These are phyloP conservation scores for Tricholomella constricta DNA, from an alignment of 768 basidiomycete genomes.

Conservation along the genomic window DNA sequence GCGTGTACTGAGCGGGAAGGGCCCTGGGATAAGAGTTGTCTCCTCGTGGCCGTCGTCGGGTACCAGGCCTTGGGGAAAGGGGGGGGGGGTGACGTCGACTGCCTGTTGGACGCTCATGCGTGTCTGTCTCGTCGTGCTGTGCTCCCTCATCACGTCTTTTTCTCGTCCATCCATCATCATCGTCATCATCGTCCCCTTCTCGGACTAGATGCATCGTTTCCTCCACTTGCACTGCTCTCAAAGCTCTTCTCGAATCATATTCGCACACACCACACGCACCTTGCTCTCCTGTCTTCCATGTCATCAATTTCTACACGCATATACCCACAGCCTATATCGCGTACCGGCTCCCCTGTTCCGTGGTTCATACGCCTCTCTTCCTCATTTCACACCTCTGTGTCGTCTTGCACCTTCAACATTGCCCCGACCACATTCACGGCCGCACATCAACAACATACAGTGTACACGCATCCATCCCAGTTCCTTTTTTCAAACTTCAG, in stretches of 20 bases:
- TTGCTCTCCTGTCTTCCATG: no score
- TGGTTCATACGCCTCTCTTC: background rate
- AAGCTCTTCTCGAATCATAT: background rate
- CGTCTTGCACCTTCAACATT: background rate
- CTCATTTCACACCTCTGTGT: no score
- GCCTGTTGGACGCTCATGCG: no score
- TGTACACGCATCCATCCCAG: no score
- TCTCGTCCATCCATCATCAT: slow-evolving; percentile 1
- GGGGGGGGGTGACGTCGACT: no score
- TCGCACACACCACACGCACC: background rate
- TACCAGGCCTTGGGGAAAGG: no score
- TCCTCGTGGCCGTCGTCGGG: slow-evolving; percentile 6
- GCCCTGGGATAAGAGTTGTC: background rate
- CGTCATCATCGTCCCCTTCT: background rate
- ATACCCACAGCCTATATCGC: background rate
- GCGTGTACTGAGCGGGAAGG: slow-evolving; percentile 16
- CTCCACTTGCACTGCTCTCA: slow-evolving; percentile 17
- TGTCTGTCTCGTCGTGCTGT: no score
- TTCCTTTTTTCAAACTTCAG: no score
- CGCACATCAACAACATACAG: no score
- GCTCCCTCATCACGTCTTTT: slow-evolving; percentile 6
- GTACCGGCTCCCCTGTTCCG: background rate
- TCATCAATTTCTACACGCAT: no score
- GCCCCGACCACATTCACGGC: no score
- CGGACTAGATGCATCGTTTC: slow-evolving; percentile 2